Evolutionary conservation across 163 green algal species (phyloP).

Genomic region (Smithsoniella earleae): DNA sequence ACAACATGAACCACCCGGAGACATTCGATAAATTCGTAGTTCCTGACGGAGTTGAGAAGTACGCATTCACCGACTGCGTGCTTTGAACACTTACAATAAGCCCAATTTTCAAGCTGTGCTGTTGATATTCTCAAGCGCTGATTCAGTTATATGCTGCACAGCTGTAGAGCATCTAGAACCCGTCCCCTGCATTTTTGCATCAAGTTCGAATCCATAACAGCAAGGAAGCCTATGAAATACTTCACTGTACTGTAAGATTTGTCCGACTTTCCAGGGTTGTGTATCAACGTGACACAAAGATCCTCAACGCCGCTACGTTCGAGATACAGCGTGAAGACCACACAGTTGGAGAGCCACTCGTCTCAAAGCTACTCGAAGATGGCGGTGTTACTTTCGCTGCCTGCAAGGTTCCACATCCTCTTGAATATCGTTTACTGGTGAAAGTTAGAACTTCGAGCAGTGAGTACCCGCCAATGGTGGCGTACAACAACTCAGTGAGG

Average conservation of each 20-base stretch:
- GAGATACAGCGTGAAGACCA: conserved; percentile 86
- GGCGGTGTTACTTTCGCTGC: conserved; percentile 77
- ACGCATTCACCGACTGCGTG: no score
- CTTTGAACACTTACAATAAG: no score
- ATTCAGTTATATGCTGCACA: no score
- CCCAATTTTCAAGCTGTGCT: no score
- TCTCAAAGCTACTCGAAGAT: conserved; percentile 76
- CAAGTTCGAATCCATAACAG: not conserved
- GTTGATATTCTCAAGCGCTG: no score
- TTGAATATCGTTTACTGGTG: conserved; percentile 81
- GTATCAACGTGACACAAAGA: conserved; percentile 76
- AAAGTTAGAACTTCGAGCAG: conserved; percentile 60
- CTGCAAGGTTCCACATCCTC: conserved; percentile 90
- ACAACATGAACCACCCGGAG: conserved; percentile 25
- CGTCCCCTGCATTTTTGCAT: not conserved
- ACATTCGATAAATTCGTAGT: conserved; percentile 29
- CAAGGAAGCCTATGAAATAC: no score
- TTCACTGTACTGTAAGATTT: no score
- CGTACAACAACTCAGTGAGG: conserved; percentile 45
- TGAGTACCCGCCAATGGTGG: conserved; percentile 45
- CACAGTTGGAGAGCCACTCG: conserved; percentile 59
- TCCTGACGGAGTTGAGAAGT: conserved; percentile 2
- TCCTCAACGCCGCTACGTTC: conserved; percentile 78
- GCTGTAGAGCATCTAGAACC: no score
- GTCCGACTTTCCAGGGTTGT: conserved; percentile 53